Evolutionary conservation across 73 alveolate species (phyloP), one percentile per base, ranked within the genome.

Genomic region (Paramecium sexaurelia): DNA sequence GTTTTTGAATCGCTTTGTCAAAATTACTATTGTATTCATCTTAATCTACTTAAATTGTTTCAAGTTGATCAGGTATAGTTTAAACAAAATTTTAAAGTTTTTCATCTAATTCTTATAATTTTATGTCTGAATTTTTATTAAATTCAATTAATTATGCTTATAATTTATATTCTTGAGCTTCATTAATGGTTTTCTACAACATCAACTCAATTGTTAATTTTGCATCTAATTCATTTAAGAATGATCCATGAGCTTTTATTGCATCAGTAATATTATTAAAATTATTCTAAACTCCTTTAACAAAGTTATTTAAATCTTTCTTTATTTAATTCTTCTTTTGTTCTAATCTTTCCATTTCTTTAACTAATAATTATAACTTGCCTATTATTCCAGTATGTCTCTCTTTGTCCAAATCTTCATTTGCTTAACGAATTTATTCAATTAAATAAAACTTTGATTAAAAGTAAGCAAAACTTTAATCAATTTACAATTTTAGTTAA

Each of bases 351-450:
- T 78, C 75, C 90, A 78, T 78, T 7, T 78, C 90, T 15, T 78
- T n/a, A 19, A 78, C 71, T 40, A 78, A 43, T 43, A 36, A 41
- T 40, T 78, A 22, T 26, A 78, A 43, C 19, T 43, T 78, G 8
- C 90, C 90, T 11, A 78, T 45, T n/a, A 78, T 78, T 5, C 90
- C 90, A 2, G 90, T 24, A 24, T 78, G 90, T 43, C 90, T 39
- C 36, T 78, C 90, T 43, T 78, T 78, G 22, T 78, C 90, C 20
- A 78, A 40, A 41, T 39, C 90, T 45, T 78, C 90, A 78, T 45
- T 78, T 11, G 90, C 90, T 24, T 78, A 33, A 36, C 73, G 45
- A 9, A 78, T 24, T 43, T 41, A 6, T 41, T 45, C 40, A 4
- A 13, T 40, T 10, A 43, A 6, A 78, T 78, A 45, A 61, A 78